Base-by-base conservation (phyloP, 768 basidiomycete species). In the Lactarius trivialis region DNA sequence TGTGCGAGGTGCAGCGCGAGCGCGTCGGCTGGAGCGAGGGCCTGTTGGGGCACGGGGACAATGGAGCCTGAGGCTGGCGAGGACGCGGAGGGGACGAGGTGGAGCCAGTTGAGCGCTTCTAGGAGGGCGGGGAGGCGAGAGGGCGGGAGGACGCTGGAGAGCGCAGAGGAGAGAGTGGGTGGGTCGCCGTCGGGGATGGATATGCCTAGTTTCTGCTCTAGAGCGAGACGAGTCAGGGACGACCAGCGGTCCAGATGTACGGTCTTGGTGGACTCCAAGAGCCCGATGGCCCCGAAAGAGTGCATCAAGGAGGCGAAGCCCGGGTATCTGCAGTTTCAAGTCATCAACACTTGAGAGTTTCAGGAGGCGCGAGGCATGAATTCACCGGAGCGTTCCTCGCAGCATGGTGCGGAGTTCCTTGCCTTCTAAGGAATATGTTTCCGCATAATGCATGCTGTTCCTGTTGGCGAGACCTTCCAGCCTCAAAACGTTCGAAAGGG, bases 381-480 rank as follows among this genome's bases (percentile, higher is more conserved):
- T 76, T 54, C 63, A 88, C 86, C 94, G 82, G 50, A 97, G 72
- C 0, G 95, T 97, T 5, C 95, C 95, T 36, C 95, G 80, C 68
- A 97, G 73, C 55, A 95, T 75, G 1, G 91, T 88, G 55, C 81
- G 77, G 60, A 89, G 67, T 7, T 60, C 51, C 41, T 70, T 71
- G 0, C 76, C 68, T 6, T 76, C 77, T 3, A 93, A 75, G 0
- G 78, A 76, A 72, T 97, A 97, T 3, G 81, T 79, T 6, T 78
- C 73, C 0, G 79, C 79, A 69, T 98, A 97, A 0, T 79, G 73
- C 7, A 94, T 68, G 66, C 89, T 91, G 70, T 95, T 82, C 32
- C 93, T 77, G 71, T 98, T 98, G 24, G 95, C 85, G 1, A 96
- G 73, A 0, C 94, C 94, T 69, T 98, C 93, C 17, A 96, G 74